These are phyloP conservation scores for Coprinellus micaceus DNA, from an alignment of 768 basidiomycete genomes.

Conservation along the genomic window DNA sequence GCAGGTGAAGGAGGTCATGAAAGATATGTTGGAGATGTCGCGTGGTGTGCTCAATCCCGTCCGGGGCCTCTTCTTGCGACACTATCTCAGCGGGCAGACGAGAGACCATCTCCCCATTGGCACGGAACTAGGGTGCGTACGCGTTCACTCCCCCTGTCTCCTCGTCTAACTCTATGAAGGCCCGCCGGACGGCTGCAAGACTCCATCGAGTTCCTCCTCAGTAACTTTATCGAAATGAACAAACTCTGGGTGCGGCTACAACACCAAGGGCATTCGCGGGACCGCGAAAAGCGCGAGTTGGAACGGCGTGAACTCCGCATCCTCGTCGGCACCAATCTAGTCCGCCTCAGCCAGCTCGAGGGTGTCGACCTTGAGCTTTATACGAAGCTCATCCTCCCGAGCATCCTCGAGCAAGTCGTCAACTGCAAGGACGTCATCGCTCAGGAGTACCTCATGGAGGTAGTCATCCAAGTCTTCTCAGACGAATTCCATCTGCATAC, in stretches of 20 bases:
- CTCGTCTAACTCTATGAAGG: conserved; percentile 34
- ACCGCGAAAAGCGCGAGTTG: conserved; percentile 95
- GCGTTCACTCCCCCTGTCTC: conserved; percentile 3
- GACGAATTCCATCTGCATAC: conserved; percentile 98
- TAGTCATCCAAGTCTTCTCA: conserved; percentile 98
- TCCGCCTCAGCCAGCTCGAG: conserved; percentile 90
- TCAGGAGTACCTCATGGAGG: conserved; percentile 99
- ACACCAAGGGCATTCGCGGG: conserved; percentile 95
- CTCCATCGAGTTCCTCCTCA: conserved; percentile 92
- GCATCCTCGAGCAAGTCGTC: conserved; percentile 94
- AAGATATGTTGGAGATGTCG: conserved; percentile 99
- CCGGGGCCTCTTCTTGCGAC: conserved; percentile 89
- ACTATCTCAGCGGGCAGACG: conserved; percentile 96
- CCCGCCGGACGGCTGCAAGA: conserved; percentile 89
- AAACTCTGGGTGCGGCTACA: conserved; percentile 99
- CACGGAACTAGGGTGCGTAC: conserved; percentile 67
- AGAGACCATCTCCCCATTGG: conserved; percentile 94
- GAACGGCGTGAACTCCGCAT: conserved; percentile 94
- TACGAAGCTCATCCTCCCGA: conserved; percentile 79
- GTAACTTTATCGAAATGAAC: conserved; percentile 99
- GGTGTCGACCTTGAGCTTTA: conserved; percentile 96
- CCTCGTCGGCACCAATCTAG: conserved; percentile 95
- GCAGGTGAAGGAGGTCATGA: conserved; percentile 99
- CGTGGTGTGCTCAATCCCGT: conserved; percentile 97
- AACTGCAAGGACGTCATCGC: conserved; percentile 98